phyloP scores from a whole-genome alignment of 257 asterid species.

The Ilex aquifolium region DNA sequence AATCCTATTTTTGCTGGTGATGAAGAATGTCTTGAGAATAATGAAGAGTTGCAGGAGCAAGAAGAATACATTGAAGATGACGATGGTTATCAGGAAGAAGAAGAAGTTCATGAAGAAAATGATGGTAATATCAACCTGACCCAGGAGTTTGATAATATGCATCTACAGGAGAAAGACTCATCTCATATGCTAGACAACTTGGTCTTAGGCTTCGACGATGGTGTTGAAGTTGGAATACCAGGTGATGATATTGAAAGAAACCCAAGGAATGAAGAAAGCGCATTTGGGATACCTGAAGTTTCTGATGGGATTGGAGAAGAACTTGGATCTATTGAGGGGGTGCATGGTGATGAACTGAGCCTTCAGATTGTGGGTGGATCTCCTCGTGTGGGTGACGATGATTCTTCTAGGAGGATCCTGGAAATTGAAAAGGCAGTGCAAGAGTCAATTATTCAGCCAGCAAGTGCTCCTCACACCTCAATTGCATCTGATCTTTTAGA shows the following conservation, averaged over 20 bases:
- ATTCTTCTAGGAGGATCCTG: slow-evolving; percentile 26
- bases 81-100: slow-evolving; percentile 85
- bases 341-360: too few relatives aligned
- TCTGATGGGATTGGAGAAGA: slow-evolving; percentile 12
- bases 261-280: slow-evolving; percentile 38
- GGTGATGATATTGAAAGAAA: slow-evolving; percentile 69
- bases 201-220: slow-evolving; percentile 89
- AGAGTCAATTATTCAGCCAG: slow-evolving; percentile 37
- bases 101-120: slow-evolving; percentile 74
- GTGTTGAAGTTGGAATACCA: slow-evolving; percentile 84
- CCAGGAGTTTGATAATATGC: slow-evolving; percentile 54
- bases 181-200: slow-evolving; percentile 56
- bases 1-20: slow-evolving; percentile 57
- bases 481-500: slow-evolving; percentile 26
- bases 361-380: slow-evolving; percentile 21
- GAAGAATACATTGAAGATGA: slow-evolving; percentile 95
- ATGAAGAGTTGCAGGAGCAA: slow-evolving; percentile 58
- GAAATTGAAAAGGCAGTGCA: slow-evolving; percentile 32
- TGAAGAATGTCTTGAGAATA: slow-evolving; percentile 85
- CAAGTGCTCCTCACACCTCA: slow-evolving; percentile 26
- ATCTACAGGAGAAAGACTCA: slow-evolving; percentile 48
- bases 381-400: slow-evolving; percentile 27
- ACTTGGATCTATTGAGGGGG: too few relatives aligned
- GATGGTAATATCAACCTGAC: slow-evolving; percentile 54
- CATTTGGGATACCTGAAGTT: slow-evolving; percentile 38